A percentile compares a stretch with the other conserved stretches of the same genome.
Conservation (phyloP, 106 monocot species). For the Ottelia alismoides region DNA sequence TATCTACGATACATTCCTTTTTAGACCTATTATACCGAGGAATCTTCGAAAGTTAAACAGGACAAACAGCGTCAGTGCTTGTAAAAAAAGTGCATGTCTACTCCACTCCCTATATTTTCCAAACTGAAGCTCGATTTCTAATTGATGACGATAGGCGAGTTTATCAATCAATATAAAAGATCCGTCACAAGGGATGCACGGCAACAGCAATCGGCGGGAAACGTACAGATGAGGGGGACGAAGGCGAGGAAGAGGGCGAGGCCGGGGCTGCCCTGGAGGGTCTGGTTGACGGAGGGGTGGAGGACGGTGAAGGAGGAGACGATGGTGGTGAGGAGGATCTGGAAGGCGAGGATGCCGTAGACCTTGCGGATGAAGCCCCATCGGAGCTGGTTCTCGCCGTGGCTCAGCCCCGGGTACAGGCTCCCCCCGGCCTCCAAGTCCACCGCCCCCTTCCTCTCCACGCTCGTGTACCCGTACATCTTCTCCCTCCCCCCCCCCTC, state of each 20-base stretch:
- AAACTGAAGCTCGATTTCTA: not conserved
- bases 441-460: constrained; percentile 15
- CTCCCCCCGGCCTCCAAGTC: constrained; percentile 47
- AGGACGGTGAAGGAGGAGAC: constrained; percentile 61
- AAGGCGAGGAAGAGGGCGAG: constrained; percentile 37
- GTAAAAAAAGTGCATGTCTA: not conserved
- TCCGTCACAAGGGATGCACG: too few relatives aligned
- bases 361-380: constrained; percentile 94
- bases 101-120: not conserved
- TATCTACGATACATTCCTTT: too few relatives aligned
- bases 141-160: not conserved
- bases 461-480: constrained; percentile 2
- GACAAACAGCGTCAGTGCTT: too few relatives aligned
- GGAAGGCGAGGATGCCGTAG: constrained; percentile 76
- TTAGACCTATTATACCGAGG: too few relatives aligned
- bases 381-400: constrained; percentile 70
- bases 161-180: too few relatives aligned
- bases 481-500: not conserved
- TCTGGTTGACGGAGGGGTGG: constrained; percentile 37
- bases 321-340: constrained; percentile 70
- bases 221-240: constrained; percentile 56
- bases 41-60: too few relatives aligned
- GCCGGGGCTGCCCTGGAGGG: constrained; percentile 26
- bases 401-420: constrained; percentile 61
- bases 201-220: not conserved